A percentile compares a stretch with the other conserved stretches of the same genome.
Conservation (phyloP, 495 filamentous ascomycete species). For the Delitschia confertaspora region DNA sequence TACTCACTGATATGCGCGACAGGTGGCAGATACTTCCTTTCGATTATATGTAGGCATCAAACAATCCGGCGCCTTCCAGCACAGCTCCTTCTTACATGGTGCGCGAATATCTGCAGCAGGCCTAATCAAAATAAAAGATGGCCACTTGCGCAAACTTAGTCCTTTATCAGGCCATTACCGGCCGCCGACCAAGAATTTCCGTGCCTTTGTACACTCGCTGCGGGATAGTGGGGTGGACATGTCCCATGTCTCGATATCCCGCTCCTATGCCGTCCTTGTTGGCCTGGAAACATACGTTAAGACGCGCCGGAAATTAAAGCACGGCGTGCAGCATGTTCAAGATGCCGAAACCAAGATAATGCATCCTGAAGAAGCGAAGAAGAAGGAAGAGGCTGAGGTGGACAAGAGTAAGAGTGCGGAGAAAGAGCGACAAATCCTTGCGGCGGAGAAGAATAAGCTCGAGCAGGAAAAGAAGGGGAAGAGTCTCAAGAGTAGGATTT, state of each 20-base stretch:
- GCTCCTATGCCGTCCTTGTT: conserved; percentile 70
- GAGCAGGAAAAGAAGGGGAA: conserved; percentile 34
- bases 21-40: conserved; percentile 69
- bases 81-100: conserved; percentile 80
- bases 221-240: conserved; percentile 70
- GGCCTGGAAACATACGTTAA: conserved; percentile 72
- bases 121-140: conserved; percentile 73
- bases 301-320: conserved; percentile 51
- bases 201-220: conserved; percentile 64
- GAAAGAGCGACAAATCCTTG: conserved; percentile 39
- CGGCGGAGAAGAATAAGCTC: conserved; percentile 29
- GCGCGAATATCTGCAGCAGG: conserved; percentile 74
- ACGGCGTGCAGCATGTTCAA: conserved; percentile 23
- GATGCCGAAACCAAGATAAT: conserved; percentile 34
- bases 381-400: conserved; percentile 36
- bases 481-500: conserved; percentile 28
- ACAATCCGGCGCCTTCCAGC: conserved; percentile 78
- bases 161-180: conserved; percentile 75
- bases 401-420: conserved; percentile 46
- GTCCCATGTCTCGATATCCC: conserved; percentile 63
- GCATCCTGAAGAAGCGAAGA: conserved; percentile 38
- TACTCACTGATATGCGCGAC: conserved; percentile 1
- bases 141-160: conserved; percentile 53
- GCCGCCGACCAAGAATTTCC: conserved; percentile 69
- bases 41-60: conserved; percentile 89